Percentiles rank a stretch among this genome's conserved stretches.
Evolutionary conservation across 2,329 filamentous ascomycete species (phyloP).

Genomic region (Albifimbria verrucaria): DNA sequence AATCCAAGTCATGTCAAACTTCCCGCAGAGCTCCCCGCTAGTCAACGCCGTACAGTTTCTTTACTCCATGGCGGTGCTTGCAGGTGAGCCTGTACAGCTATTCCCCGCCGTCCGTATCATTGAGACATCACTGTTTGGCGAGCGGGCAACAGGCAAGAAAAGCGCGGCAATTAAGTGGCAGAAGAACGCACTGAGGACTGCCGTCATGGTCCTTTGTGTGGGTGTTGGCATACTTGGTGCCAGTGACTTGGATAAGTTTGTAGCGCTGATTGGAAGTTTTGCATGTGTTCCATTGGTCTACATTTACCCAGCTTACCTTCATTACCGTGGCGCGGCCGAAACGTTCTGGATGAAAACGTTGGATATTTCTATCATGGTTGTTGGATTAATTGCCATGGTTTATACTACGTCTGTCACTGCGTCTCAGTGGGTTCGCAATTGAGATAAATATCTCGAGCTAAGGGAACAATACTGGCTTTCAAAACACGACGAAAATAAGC

Average conservation of each 20-base stretch:
- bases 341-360: conserved; percentile 51
- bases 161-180: conserved; percentile 67
- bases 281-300: conserved; percentile 75
- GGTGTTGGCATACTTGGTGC: conserved; percentile 61
- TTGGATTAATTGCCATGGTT: conserved; percentile 65
- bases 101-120: conserved; percentile 72
- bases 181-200: conserved; percentile 65
- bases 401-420: conserved; percentile 66
- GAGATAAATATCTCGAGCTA: no score
- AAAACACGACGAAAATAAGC: no score
- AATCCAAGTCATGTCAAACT: conserved; percentile 75
- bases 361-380: conserved; percentile 59
- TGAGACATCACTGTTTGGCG: conserved; percentile 65
- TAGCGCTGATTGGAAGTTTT: conserved; percentile 69
- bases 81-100: conserved; percentile 70
- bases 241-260: conserved; percentile 69
- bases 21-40: conserved; percentile 65
- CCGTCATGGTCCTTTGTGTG: conserved; percentile 56
- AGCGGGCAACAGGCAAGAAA: conserved; percentile 62
- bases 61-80: conserved; percentile 71
- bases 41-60: conserved; percentile 75
- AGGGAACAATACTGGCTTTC: no score
- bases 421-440: conserved; percentile 33
- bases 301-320: conserved; percentile 70
- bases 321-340: conserved; percentile 64